Evolutionary conservation across 2,329 filamentous ascomycete genomes (phyloP).

Genomic region (Mycogone perniciosa): DNA sequence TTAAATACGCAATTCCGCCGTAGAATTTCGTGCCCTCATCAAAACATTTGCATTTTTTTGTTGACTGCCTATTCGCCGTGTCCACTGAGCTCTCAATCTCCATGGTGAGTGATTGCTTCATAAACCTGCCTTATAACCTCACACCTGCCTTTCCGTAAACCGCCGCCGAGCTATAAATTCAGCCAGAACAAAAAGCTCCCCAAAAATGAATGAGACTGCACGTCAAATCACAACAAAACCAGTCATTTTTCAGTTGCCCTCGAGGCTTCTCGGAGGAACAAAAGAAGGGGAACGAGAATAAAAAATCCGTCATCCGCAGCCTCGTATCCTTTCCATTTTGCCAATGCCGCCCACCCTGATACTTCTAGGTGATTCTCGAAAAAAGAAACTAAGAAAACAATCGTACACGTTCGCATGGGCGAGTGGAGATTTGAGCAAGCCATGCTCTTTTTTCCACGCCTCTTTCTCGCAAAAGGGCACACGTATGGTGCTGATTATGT

Average conservation of each 20-base stretch:
- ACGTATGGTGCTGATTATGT: constrained; percentile 27
- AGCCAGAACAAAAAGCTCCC: constrained; percentile 3
- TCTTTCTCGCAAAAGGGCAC: constrained; percentile 17
- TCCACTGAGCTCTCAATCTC: constrained; percentile 10
- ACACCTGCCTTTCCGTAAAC: constrained; percentile 6
- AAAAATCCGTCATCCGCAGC: constrained; percentile 18
- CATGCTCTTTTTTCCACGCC: constrained; percentile 12
- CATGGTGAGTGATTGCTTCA: constrained; percentile 2
- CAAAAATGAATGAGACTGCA: constrained; percentile 10
- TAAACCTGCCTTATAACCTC: constrained; percentile 9
- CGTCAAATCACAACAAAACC: constrained; percentile 13
- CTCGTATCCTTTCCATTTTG: constrained; percentile 17
- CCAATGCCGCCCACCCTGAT: constrained; percentile 24
- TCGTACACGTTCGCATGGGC: constrained; percentile 31
- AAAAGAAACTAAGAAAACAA: constrained; percentile 23
- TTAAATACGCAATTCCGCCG: no score
- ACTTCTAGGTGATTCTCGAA: constrained; percentile 27
- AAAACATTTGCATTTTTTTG: constrained; percentile 12
- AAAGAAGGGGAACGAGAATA: constrained; percentile 19
- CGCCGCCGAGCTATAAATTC: constrained; percentile 5
- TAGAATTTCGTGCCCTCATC: constrained; percentile 8
- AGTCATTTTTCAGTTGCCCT: constrained; percentile 8
- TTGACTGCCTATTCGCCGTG: constrained; percentile 11
- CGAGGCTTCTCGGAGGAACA: constrained; percentile 12
- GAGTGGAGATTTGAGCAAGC: constrained; percentile 13